phyloP scores from a whole-genome alignment of 768 basidiomycete species.

The Aureoboletus auriporus region DNA sequence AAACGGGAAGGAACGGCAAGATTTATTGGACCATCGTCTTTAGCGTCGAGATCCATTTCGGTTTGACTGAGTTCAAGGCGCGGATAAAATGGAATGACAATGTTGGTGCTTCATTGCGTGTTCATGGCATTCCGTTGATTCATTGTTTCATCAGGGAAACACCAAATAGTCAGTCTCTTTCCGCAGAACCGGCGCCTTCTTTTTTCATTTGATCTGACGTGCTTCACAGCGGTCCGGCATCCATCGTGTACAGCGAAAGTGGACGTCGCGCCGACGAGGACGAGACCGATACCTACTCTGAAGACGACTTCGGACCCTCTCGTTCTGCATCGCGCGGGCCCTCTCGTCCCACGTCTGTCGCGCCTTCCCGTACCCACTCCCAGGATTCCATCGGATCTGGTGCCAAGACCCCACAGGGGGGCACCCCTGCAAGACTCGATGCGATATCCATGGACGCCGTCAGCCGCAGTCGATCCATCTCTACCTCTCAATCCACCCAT shows the following conservation, averaged over 20 bases:
- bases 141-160: conserved; percentile 45
- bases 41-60: conserved; percentile 80
- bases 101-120: conserved; percentile 40
- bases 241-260: conserved; percentile 79
- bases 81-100: conserved; percentile 82
- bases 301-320: conserved; percentile 51
- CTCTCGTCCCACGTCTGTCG: conserved; percentile 42
- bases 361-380: conserved; percentile 53
- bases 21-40: conserved; percentile 84
- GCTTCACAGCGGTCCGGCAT: conserved; percentile 61
- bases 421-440: conserved; percentile 18
- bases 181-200: background rate
- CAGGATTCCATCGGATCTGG: conserved; percentile 37
- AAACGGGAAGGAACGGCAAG: conserved; percentile 59
- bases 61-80: conserved; percentile 77
- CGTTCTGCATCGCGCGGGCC: conserved; percentile 32
- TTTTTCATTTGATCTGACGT: background rate
- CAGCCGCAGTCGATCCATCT: conserved; percentile 24
- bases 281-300: conserved; percentile 59
- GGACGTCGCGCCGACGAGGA: conserved; percentile 73
- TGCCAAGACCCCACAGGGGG: conserved; percentile 29
- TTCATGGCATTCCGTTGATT: background rate
- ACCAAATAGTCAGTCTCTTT: conserved; percentile 61
- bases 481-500: conserved; percentile 17
- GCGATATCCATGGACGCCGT: conserved; percentile 25